Base-by-base conservation (phyloP, 257 asterid genomes). In the Lavandula angustifolia region DNA sequence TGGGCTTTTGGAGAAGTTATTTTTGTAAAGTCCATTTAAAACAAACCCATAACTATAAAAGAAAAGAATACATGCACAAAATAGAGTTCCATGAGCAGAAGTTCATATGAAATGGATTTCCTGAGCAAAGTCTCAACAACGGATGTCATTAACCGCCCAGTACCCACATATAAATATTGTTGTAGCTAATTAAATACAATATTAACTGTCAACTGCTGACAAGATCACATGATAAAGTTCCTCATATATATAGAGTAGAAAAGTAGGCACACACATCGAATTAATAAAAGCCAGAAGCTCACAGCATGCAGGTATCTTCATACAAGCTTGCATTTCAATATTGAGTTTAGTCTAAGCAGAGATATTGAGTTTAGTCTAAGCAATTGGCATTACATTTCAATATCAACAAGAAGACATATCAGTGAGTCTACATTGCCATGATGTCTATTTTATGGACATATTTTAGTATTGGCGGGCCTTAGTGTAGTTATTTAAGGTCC, bases 191-290 rank as follows among this genome's bases (percentile, higher is more conserved):
- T 22, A 22, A 22, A 22, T 22, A 2, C 27, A 22, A 22, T 22
- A 22, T 37, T 31, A 64, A 17, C 35, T 49, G 47, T 37, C 73
- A 68, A 34, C 5, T 18, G 12, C 33, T 8, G 53, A 22, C 53
- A n/a, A n/a, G n/a, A n/a, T n/a, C n/a, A n/a, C n/a, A 51, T 49
- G 27, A 48, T 12, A 27, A 68, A 60, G 55, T 27, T 42, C 9
- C 18, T 40, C n/a, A 22, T 13, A 50, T 9, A 50, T 51, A 31
- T 13, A 71, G 22, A 33, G 29, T 16, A 40, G 14, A 49, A 64
- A 48, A 29, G 33, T 4, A 29, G 43, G 54, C 9, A n/a, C 3
- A 51, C 7, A 4, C 17, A 17, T 29, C 2, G 37, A 4, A 16
- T 44, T 55, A 47, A 47, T 38, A 56, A 54, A 54, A 54, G 3